Evolutionary conservation across 441 rosid genomes (phyloP).

Genomic region (Pelargonium australe): DNA sequence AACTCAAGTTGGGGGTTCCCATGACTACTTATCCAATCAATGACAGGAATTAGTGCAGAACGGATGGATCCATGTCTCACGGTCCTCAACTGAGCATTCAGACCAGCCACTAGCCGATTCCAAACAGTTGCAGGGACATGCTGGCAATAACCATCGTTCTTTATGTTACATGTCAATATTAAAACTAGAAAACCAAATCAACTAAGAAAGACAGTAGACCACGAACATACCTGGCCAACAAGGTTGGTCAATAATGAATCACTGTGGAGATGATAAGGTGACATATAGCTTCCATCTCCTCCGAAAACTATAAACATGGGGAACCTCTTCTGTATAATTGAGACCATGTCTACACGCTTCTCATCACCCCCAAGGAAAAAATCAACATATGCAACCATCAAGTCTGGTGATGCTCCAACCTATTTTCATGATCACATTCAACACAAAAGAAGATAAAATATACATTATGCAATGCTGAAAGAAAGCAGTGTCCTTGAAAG

Average conservation of each 20-base stretch:
- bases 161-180: constrained; percentile 15
- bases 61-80: constrained; percentile 86
- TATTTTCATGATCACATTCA: constrained; percentile 27
- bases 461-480: not conserved
- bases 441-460: not conserved
- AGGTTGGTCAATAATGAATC: constrained; percentile 80
- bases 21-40: constrained; percentile 83
- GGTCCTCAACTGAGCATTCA: constrained; percentile 91
- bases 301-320: constrained; percentile 98
- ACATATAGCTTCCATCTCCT: constrained; percentile 97
- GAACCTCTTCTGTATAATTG: constrained; percentile 79
- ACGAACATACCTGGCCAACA: constrained; percentile 75
- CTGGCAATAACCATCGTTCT: constrained; percentile 33
- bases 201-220: constrained; percentile 10
- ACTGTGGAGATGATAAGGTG: constrained; percentile 79
- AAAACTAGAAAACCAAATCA: constrained; percentile 8
- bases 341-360: constrained; percentile 90
- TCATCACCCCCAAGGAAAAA: constrained; percentile 99
- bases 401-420: constrained; percentile 97
- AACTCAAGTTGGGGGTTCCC: constrained; percentile 91
- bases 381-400: constrained; percentile 91
- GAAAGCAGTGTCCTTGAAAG: not conserved
- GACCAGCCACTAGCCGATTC: constrained; percentile 93
- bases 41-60: constrained; percentile 73
- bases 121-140: constrained; percentile 89